These are phyloP conservation scores for Coniophora puteana DNA, from an alignment of 1,284 basidiomycete genomes.

Conservation along the genomic window DNA sequence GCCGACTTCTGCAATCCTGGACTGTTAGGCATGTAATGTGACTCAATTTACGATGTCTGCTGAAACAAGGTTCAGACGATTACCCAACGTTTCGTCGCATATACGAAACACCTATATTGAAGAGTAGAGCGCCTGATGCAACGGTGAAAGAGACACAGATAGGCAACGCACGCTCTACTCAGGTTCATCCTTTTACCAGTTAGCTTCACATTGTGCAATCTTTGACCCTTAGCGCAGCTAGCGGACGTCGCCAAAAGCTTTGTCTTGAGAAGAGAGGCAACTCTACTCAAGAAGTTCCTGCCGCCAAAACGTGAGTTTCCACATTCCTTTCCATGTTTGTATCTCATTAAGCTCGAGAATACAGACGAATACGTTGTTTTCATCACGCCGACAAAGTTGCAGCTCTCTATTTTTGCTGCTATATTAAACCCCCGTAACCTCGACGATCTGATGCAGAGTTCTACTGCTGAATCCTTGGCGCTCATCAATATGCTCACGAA, in stretches of 20 bases:
- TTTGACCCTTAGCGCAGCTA: slow-evolving; percentile 44
- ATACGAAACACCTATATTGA: slow-evolving; percentile 89
- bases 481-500: slow-evolving; percentile 82
- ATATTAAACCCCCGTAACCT: slow-evolving; percentile 70
- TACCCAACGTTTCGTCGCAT: slow-evolving; percentile 74
- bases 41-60: background rate
- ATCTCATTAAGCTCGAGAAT: background rate
- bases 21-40: slow-evolving; percentile 58
- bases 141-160: slow-evolving; percentile 68
- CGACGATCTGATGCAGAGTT: slow-evolving; percentile 61
- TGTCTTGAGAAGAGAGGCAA: slow-evolving; percentile 85
- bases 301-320: slow-evolving; percentile 80
- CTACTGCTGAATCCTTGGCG: slow-evolving; percentile 79
- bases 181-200: slow-evolving; percentile 46
- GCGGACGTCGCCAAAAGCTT: slow-evolving; percentile 80
- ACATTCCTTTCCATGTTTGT: background rate
- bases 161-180: slow-evolving; percentile 69
- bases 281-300: slow-evolving; percentile 78
- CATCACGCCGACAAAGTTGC: slow-evolving; percentile 78
- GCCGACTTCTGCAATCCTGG: slow-evolving; percentile 94
- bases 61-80: slow-evolving; percentile 43
- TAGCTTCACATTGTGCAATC: background rate
- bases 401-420: slow-evolving; percentile 77
- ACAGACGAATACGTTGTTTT: slow-evolving; percentile 91
- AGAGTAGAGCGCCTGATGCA: slow-evolving; percentile 79